Percentiles rank a stretch among this genome's conserved stretches.
phyloP scores from a whole-genome alignment of 164 flowering plant genomes.

The Stephania japonica region DNA sequence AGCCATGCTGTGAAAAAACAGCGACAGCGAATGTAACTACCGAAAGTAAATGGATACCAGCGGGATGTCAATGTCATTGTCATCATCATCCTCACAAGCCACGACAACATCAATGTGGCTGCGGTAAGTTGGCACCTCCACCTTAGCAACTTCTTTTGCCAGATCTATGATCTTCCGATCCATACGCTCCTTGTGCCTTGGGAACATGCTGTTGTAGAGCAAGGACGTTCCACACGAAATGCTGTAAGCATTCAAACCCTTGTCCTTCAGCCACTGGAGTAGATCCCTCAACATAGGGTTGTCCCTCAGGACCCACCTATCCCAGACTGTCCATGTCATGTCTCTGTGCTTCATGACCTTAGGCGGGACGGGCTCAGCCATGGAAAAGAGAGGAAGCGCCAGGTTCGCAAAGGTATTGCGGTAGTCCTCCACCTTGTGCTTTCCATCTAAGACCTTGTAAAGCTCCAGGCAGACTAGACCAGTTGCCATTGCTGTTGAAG shows the following conservation, averaged over 20 bases:
- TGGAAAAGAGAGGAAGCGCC: conserved; percentile 76
- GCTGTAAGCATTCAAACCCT: conserved; percentile 79
- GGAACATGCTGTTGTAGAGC: conserved; percentile 75
- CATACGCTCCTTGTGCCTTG: conserved; percentile 63
- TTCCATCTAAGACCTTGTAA: conserved; percentile 70
- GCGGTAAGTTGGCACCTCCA: conserved; percentile 56
- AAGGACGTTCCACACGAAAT: conserved; percentile 76
- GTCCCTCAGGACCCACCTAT: conserved; percentile 60
- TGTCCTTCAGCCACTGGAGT: conserved; percentile 61
- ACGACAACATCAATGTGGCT: conserved; percentile 69
- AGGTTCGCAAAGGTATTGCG: conserved; percentile 82
- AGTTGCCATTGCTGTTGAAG: conserved; percentile 85
- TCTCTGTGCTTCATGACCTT: conserved; percentile 71
- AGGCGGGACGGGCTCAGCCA: conserved; percentile 89
- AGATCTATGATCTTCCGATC: conserved; percentile 65
- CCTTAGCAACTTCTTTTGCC: conserved; percentile 63
- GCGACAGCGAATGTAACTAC: conserved; percentile 17
- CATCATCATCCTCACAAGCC: conserved; percentile 85
- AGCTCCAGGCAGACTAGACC: conserved; percentile 88
- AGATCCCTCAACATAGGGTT: conserved; percentile 68
- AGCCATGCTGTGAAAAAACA: not conserved
- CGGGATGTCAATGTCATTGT: conserved; percentile 76
- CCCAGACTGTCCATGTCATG: conserved; percentile 91
- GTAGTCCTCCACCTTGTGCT: conserved; percentile 74
- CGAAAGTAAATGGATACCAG: conserved; percentile 64